These are phyloP conservation scores for Aspergillus aculeatinus DNA, from an alignment of 2,329 filamentous ascomycete genomes.

Conservation along the genomic window DNA sequence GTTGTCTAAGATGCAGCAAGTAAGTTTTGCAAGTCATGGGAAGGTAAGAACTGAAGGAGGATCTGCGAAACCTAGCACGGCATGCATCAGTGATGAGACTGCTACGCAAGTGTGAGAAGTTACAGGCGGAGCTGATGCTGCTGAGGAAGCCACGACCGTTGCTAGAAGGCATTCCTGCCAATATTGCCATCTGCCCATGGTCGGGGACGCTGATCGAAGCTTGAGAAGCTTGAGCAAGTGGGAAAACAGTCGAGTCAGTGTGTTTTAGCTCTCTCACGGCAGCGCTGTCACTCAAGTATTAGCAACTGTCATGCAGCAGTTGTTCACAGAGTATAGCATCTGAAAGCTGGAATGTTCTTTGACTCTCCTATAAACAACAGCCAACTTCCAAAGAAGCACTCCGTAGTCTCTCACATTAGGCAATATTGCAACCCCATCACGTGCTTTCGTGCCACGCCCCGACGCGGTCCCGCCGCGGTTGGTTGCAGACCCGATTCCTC, in stretches of 20 bases:
- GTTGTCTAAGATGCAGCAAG: neutral
- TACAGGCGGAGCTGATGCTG: neutral
- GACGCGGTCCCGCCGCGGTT: conserved; percentile 21
- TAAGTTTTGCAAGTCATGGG: neutral
- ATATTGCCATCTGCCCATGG: neutral
- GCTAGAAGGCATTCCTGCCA: neutral
- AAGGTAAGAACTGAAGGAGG: neutral
- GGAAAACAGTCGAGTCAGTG: too few species aligned
- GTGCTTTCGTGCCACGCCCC: conserved; percentile 21
- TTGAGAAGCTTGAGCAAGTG: too few species aligned
- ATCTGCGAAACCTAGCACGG: neutral
- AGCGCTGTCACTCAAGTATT: too few species aligned
- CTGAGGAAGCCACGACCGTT: neutral
- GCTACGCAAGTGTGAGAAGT: neutral
- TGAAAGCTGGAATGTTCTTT: too few species aligned
- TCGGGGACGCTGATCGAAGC: too few species aligned
- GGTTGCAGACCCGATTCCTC: neutral
- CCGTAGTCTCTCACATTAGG: neutral
- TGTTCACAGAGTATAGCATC: too few species aligned
- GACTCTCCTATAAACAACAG: too few species aligned
- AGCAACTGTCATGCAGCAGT: too few species aligned
- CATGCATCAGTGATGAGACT: neutral
- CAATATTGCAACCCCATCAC: conserved; percentile 16
- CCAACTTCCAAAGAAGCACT: too few species aligned
- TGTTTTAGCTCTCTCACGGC: too few species aligned